Conservation (phyloP, 768 basidiomycete species). For the Mycena galopus region DNA sequence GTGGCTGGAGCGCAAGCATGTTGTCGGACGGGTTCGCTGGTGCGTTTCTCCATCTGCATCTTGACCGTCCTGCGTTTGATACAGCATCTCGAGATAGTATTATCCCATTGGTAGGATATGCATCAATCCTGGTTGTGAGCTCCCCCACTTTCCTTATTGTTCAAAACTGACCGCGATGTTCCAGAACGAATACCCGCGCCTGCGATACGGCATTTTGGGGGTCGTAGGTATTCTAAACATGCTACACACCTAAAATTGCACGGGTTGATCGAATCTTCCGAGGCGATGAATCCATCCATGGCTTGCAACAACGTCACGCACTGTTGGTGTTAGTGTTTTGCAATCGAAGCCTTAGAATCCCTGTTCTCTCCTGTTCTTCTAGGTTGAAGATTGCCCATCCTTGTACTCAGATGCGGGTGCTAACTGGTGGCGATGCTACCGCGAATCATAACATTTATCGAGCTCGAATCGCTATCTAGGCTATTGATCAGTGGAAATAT, state of each 20-base stretch:
- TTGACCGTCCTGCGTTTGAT: not conserved
- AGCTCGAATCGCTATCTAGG: too few species aligned
- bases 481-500: too few species aligned
- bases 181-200: slow-evolving; percentile 12
- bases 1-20: slow-evolving; percentile 58
- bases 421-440: too few species aligned
- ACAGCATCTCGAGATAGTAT: not conserved
- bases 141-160: not conserved
- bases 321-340: too few species aligned
- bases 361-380: too few species aligned
- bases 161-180: not conserved
- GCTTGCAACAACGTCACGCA: too few species aligned
- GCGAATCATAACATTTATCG: too few species aligned
- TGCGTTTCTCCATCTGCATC: slow-evolving; percentile 39
- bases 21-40: slow-evolving; percentile 63
- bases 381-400: too few species aligned
- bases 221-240: not conserved
- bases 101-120: slow-evolving; percentile 22
- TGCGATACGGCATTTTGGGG: slow-evolving; percentile 10
- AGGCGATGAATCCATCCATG: too few species aligned
- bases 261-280: too few species aligned
- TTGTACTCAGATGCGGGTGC: too few species aligned
- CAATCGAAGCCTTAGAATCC: too few species aligned
- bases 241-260: slow-evolving; percentile 5
- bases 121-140: slow-evolving; percentile 18